phyloP scores from a whole-genome alignment of 140 eudicot species.

The Erigeron philadelphicus region DNA sequence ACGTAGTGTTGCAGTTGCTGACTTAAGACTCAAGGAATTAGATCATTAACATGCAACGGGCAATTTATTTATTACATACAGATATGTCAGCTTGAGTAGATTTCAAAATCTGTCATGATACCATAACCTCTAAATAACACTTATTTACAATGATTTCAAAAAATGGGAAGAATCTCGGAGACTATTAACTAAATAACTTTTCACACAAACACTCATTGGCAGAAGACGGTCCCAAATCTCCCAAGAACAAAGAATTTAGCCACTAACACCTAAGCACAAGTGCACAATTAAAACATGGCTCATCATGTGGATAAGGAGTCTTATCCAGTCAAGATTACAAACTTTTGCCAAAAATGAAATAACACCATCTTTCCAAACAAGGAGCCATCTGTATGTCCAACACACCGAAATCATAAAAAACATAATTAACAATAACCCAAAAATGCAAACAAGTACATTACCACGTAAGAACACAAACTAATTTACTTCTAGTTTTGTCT shows the following conservation, averaged over 20 bases:
- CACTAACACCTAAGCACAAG: too few relatives aligned
- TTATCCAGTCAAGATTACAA: not conserved
- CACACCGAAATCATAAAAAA: not conserved
- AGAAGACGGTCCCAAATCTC: too few relatives aligned
- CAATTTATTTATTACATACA: not conserved
- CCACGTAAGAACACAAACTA: conserved; percentile 11
- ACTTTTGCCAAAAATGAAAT: not conserved
- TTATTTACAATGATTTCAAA: not conserved
- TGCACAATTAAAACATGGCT: not conserved
- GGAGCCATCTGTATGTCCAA: not conserved
- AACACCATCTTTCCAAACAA: not conserved
- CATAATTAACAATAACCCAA: not conserved
- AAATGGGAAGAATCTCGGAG: not conserved
- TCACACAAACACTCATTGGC: too few relatives aligned
- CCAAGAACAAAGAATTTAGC: too few relatives aligned
- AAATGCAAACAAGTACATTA: conserved; percentile 22
- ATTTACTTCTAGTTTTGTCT: too few relatives aligned
- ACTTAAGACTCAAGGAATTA: conserved; percentile 19
- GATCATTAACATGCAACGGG: conserved; percentile 4
- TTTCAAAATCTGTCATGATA: not conserved
- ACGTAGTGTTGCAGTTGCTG: conserved; percentile 1
- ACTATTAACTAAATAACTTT: too few relatives aligned
- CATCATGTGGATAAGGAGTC: not conserved
- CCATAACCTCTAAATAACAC: not conserved
- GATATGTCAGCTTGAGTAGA: not conserved